Percentiles rank a stretch among this genome's conserved stretches.
phyloP scores from a whole-genome alignment of 1,284 basidiomycete species.

The Ceratobasidium theobromae region DNA sequence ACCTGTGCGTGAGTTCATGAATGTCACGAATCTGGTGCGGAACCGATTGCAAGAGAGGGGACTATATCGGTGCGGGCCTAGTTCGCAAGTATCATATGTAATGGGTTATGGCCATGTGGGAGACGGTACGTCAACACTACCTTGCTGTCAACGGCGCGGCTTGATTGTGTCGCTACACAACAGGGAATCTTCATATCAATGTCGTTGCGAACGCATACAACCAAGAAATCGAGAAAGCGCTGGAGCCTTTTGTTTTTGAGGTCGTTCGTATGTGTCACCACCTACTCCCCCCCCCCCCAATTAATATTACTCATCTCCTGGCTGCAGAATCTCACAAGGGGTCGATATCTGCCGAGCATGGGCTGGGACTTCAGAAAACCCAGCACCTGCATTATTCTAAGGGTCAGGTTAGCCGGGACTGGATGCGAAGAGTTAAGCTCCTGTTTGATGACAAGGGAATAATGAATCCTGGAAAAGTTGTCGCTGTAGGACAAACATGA shows the following conservation, averaged over 20 bases:
- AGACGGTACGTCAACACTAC: constrained; percentile 65
- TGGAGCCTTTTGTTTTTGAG: constrained; percentile 97
- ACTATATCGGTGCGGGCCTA: constrained; percentile 60
- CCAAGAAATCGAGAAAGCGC: constrained; percentile 77
- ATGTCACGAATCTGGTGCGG: constrained; percentile 80
- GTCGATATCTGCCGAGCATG: constrained; percentile 96
- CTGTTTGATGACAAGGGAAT: constrained; percentile 90
- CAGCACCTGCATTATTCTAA: constrained; percentile 91
- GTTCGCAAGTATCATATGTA: constrained; percentile 72
- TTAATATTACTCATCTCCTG: background rate
- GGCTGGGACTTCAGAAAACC: constrained; percentile 93
- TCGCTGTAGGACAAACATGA: constrained; percentile 41
- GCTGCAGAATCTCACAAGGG: constrained; percentile 56
- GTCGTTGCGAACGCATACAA: constrained; percentile 85
- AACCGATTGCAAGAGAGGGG: constrained; percentile 74
- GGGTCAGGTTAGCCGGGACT: constrained; percentile 70
- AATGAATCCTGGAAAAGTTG: constrained; percentile 87
- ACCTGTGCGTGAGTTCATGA: constrained; percentile 86
- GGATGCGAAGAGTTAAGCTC: constrained; percentile 91
- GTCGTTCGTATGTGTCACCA: constrained; percentile 53
- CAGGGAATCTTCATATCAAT: constrained; percentile 95
- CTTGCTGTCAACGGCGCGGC: background rate
- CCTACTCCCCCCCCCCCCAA: background rate
- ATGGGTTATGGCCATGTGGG: constrained; percentile 97
- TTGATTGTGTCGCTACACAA: background rate